These are phyloP conservation scores for Russula sp. DNA, from an alignment of 768 basidiomycete species.

Conservation along the genomic window DNA sequence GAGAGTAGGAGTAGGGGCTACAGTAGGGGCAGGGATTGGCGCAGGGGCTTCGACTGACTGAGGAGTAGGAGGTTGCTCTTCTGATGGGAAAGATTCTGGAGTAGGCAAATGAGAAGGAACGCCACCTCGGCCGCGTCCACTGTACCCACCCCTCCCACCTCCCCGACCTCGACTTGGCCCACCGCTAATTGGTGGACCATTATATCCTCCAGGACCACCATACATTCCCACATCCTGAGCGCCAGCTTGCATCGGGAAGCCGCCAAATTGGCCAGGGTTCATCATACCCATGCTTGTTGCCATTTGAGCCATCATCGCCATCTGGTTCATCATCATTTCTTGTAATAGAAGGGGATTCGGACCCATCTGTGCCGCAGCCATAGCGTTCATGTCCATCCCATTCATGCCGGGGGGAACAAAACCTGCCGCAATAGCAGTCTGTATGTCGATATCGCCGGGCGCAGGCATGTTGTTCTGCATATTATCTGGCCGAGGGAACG, in stretches of 20 bases:
- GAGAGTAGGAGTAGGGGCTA: conserved; percentile 25
- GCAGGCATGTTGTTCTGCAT: conserved; percentile 69
- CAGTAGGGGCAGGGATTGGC: conserved; percentile 22
- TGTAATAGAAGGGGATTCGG: conserved; percentile 70
- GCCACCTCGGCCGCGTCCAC: conserved; percentile 21
- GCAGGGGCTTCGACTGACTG: conserved; percentile 21
- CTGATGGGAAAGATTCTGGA: conserved; percentile 10
- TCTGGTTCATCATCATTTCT: conserved; percentile 88
- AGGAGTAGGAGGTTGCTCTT: conserved; percentile 24
- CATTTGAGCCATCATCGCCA: conserved; percentile 93
- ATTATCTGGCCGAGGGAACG: conserved; percentile 41
- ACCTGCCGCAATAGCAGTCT: conserved; percentile 41
- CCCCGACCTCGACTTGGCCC: conserved; percentile 38
- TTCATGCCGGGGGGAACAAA: conserved; percentile 31
- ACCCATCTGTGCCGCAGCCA: conserved; percentile 41
- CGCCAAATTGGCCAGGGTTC: conserved; percentile 57
- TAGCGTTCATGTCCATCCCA: conserved; percentile 59
- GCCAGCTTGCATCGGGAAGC: conserved; percentile 53
- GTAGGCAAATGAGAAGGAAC: conserved; percentile 21
- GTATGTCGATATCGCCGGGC: conserved; percentile 43
- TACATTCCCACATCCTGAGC: conserved; percentile 45
- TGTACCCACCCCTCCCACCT: conserved; percentile 29
- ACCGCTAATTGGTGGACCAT: conserved; percentile 38
- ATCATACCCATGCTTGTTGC: conserved; percentile 77
- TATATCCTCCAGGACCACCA: conserved; percentile 27